Conservation (phyloP, 352 stramenopile genomes). For the Globisporangium middletonii region DNA sequence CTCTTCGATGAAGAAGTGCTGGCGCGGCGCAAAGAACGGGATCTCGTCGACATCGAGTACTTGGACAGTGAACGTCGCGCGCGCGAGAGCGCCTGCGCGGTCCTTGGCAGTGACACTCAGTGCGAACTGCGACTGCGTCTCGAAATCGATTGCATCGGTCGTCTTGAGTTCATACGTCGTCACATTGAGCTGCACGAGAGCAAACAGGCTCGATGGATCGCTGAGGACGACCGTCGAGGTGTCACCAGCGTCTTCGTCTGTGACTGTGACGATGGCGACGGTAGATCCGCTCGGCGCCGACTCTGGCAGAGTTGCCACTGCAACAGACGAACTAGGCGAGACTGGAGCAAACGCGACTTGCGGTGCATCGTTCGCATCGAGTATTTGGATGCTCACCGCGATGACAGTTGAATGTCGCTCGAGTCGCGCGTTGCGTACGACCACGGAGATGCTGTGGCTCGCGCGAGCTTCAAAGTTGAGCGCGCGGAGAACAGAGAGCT, state of each 20-base stretch:
- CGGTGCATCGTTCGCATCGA: constrained; percentile 6
- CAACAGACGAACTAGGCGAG: neutral
- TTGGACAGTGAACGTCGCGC: constrained; percentile 9
- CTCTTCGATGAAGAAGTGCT: constrained; percentile 39
- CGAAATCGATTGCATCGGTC: constrained; percentile 3
- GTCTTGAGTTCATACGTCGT: constrained; percentile 5
- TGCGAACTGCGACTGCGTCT: neutral
- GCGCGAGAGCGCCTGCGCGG: neutral
- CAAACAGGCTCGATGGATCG: constrained; percentile 1
- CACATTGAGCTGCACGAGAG: constrained; percentile 3
- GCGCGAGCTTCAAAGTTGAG: constrained; percentile 27
- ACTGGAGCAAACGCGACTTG: constrained; percentile 2
- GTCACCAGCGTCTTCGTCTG: constrained; percentile 5
- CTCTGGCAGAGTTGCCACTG: constrained; percentile 1
- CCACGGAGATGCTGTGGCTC: constrained; percentile 19
- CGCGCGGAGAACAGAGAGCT: constrained; percentile 7
- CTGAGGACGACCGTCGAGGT: neutral
- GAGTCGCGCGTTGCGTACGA: constrained; percentile 23
- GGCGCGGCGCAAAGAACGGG: constrained; percentile 23
- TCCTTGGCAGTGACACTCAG: constrained; percentile 2
- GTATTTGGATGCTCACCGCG: constrained; percentile 7
- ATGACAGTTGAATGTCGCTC: constrained; percentile 19
- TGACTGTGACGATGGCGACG: neutral
- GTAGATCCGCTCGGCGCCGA: constrained; percentile 4
- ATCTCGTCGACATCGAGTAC: constrained; percentile 43